A percentile compares a stretch with the other conserved stretches of the same genome.
Evolutionary conservation across 129 eudicot species (phyloP).

Genomic region (Logfia minima): DNA sequence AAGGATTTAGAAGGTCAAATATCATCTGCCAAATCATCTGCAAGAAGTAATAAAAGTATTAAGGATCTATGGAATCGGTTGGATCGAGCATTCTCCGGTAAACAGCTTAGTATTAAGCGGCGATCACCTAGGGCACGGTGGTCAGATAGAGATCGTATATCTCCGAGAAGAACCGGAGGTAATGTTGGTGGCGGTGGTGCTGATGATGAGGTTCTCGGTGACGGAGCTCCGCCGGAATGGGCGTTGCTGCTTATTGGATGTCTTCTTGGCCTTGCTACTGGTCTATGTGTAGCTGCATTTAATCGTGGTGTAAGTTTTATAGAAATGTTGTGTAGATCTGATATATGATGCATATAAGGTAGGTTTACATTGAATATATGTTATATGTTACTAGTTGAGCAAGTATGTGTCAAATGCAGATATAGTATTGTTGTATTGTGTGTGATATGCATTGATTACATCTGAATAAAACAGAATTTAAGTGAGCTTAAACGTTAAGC

Average conservation of each 20-base stretch:
- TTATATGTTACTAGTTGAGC: no score
- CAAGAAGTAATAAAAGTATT: constrained; percentile 28
- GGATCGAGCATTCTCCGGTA: constrained; percentile 71
- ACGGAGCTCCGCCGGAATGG: constrained; percentile 98
- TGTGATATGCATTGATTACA: no score
- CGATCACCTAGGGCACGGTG: constrained; percentile 40
- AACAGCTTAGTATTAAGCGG: constrained; percentile 44
- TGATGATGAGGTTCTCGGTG: constrained; percentile 73
- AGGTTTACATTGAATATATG: background rate
- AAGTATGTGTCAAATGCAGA: no score
- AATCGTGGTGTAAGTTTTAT: constrained; percentile 65
- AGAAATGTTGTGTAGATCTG: background rate
- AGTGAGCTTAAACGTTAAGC: background rate
- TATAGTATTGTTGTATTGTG: no score
- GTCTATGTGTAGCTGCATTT: constrained; percentile 83
- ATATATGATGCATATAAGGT: background rate
- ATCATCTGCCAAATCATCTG: constrained; percentile 35
- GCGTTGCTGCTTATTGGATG: constrained; percentile 85
- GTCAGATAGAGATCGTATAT: constrained; percentile 33
- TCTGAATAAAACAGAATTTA: background rate
- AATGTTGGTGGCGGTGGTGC: constrained; percentile 22
- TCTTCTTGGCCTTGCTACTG: constrained; percentile 89
- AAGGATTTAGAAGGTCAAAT: constrained; percentile 58
- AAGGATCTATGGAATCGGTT: constrained; percentile 63
- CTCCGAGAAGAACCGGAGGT: constrained; percentile 25